Conservation (phyloP, 2,329 filamentous ascomycete genomes). For the Aureobasidium lini region DNA sequence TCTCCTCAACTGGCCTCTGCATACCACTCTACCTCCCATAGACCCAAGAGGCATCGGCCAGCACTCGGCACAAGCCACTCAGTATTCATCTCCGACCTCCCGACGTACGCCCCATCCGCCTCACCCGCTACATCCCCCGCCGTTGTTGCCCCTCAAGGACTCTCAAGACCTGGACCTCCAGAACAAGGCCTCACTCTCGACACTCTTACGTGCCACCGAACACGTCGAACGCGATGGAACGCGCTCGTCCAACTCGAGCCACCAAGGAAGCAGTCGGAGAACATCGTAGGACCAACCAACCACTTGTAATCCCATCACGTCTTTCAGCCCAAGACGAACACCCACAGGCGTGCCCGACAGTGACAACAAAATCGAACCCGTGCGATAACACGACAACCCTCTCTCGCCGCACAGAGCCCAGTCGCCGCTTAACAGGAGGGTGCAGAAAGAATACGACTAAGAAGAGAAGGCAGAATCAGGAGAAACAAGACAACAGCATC, state of each 20-base stretch:
- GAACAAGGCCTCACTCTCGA: slow-evolving; percentile 1
- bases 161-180: neutral
- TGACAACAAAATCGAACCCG: too few relatives aligned
- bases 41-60: neutral
- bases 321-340: too few relatives aligned
- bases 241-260: neutral
- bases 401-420: neutral
- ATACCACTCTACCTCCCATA: slow-evolving; percentile 6
- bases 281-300: neutral
- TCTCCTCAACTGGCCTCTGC: slow-evolving; percentile 11
- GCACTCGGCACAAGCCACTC: neutral
- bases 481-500: neutral
- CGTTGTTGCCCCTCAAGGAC: neutral
- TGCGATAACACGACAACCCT: slow-evolving; percentile 7
- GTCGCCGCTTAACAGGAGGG: neutral
- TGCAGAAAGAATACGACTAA: neutral
- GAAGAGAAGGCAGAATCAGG: neutral
- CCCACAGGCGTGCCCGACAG: too few relatives aligned
- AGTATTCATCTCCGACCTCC: neutral
- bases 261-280: neutral
- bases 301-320: too few relatives aligned
- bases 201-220: slow-evolving; percentile 1
- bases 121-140: neutral
- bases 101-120: neutral
- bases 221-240: slow-evolving; percentile 6